These are phyloP conservation scores for Apiosordaria backusii DNA, from an alignment of 495 filamentous ascomycete species.

Conservation along the genomic window DNA sequence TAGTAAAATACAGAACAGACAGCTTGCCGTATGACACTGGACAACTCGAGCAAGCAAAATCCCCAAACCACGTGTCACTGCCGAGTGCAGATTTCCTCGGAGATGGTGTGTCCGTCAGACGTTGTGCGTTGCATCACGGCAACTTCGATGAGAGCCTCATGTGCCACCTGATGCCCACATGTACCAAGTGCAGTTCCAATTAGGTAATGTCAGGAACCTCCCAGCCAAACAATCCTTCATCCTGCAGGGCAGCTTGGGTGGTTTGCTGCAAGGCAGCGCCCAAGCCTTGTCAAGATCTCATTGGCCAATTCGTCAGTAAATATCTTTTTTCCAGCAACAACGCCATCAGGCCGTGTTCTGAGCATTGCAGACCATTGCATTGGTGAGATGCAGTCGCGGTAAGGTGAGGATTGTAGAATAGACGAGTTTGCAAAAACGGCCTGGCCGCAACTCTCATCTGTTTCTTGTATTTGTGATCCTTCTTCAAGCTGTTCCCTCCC, in stretches of 20 bases:
- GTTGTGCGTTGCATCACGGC: not conserved
- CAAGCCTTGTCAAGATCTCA: not conserved
- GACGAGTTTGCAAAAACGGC: no score
- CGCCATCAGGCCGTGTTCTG: not conserved
- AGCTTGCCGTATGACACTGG: no score
- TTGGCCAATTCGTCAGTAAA: not conserved
- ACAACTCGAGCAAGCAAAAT: not conserved
- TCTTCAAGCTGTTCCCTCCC: no score
- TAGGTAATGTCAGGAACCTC: slow-evolving; percentile 4
- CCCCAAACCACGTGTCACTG: not conserved
- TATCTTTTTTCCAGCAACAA: not conserved
- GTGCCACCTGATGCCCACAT: slow-evolving; percentile 3
- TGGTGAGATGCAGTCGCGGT: no score
- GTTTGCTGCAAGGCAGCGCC: not conserved
- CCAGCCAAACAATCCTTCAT: not conserved
- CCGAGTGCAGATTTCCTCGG: slow-evolving; percentile 10
- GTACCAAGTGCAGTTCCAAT: not conserved
- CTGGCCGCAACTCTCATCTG: no score
- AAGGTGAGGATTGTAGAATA: no score
- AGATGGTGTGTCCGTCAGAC: slow-evolving; percentile 9
- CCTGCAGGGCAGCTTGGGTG: not conserved
- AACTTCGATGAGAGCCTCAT: slow-evolving; percentile 9
- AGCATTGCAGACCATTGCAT: not conserved
- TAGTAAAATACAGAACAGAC: no score
- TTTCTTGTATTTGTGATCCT: no score